These are phyloP conservation scores for Capsicum baccatum DNA, from an alignment of 257 asterid species.

Conservation along the genomic window DNA sequence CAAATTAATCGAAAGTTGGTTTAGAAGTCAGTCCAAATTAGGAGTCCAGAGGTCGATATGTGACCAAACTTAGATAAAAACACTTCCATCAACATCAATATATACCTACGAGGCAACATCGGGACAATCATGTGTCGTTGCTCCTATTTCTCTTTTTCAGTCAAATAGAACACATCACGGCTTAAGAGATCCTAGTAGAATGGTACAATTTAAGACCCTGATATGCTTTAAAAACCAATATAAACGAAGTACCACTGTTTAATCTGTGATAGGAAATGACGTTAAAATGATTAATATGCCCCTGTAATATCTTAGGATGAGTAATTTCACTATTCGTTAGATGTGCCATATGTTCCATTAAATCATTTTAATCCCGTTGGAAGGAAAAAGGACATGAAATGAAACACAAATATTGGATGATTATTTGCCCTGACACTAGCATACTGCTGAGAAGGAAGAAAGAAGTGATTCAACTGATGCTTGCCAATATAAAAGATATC, in stretches of 20 bases:
- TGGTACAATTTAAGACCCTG: not conserved
- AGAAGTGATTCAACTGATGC: no score
- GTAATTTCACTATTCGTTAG: no score
- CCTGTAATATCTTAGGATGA: no score
- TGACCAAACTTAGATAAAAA: not conserved
- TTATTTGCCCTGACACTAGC: no score
- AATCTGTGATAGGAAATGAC: no score
- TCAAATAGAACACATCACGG: not conserved
- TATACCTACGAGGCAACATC: not conserved
- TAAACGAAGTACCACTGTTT: not conserved
- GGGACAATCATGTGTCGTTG: not conserved
- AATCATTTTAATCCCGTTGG: no score
- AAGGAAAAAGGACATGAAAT: no score
- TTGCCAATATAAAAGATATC: not conserved
- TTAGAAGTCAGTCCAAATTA: not conserved
- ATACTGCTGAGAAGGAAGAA: no score
- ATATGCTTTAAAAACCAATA: not conserved
- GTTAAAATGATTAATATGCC: no score
- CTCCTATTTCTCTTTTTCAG: not conserved
- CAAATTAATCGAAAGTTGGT: not conserved
- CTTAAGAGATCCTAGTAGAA: not conserved
- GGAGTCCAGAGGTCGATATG: slow-evolving; percentile 4
- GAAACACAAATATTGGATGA: no score
- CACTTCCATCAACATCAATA: not conserved
- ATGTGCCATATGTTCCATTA: no score